Base-by-base conservation (phyloP, 2,329 filamentous ascomycete genomes). In the Arachnopeziza araneosa region DNA sequence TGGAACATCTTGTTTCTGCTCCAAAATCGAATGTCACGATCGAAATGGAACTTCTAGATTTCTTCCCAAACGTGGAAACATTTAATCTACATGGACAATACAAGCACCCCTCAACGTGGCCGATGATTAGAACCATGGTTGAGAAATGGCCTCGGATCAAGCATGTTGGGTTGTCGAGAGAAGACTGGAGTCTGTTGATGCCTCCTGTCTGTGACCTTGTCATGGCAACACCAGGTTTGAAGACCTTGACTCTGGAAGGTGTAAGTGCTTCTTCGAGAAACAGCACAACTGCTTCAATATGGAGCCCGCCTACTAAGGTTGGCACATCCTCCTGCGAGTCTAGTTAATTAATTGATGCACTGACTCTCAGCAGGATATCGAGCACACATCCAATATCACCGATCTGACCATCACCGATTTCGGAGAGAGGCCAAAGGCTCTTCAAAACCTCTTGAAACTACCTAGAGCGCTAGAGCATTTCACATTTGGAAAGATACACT, bases 61-160 rank as follows among this genome's bases (percentile, higher is more conserved):
- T 9, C 24, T 14, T 60, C n/a, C 48, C 48, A 30, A 52, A 53
- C n/a, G 24, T 52, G 22, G 21, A 49, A n/a, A n/a, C 12, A 9
- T 49, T 60, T 44, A 22, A 24, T 24, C 1, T 60, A 22, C 52
- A 60, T 49, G 58, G 58, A 24, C 53, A 53, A 52, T 60, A 51
- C 23, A 5, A 30, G 10, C 23, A 56, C 49, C 44, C 53, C 19
- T 30, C 14, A 21, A 60, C 54, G 2, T 60, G 58, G 58, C 49
- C 52, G 2, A 22, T 59, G 24, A 44, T 59, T 1, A 32, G 17
- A 30, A 56, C 50, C 17, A 26, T 49, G n/a, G 24, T 52, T 55
- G 19, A 6, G 17, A 50, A 59, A 19, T 56, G 54, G 58, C 22
- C 24, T 17, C 24, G 24, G 24, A 50, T 59, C 19, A 44, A 54